Conservation (phyloP, 257 asterid species). For the Capsicum baccatum region DNA sequence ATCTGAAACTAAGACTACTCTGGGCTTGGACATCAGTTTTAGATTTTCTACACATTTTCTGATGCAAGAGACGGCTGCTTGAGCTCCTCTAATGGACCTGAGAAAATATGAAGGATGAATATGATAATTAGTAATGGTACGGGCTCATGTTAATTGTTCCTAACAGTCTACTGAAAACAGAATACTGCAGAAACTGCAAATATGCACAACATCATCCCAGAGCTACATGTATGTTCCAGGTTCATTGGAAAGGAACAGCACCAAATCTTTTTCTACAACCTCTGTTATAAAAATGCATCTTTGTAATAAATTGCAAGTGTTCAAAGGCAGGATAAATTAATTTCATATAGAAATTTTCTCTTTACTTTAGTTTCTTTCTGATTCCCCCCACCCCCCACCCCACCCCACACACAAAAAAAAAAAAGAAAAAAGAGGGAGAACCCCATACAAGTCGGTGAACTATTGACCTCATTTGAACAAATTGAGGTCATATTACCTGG, state of each 20-base stretch:
- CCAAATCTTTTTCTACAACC: slow-evolving; percentile 3
- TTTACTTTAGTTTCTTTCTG: neutral
- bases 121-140: neutral
- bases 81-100: slow-evolving; percentile 83
- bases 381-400: neutral
- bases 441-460: neutral
- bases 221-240: slow-evolving; percentile 7
- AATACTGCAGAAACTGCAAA: neutral
- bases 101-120: slow-evolving; percentile 27
- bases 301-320: neutral
- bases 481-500: neutral
- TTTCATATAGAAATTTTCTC: slow-evolving; percentile 16
- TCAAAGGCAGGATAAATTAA: neutral
- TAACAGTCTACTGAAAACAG: neutral
- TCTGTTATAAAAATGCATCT: neutral
- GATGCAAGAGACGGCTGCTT: slow-evolving; percentile 73
- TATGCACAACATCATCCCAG: neutral
- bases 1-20: slow-evolving; percentile 81
- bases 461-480: neutral
- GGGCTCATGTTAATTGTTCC: slow-evolving; percentile 13
- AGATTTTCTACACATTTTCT: slow-evolving; percentile 50
- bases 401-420: no score
- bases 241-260: neutral
- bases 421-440: neutral
- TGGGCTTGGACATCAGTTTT: slow-evolving; percentile 57